Evolutionary conservation across 148 eudicot species (phyloP).

Genomic region (Chenopodium quinoa): DNA sequence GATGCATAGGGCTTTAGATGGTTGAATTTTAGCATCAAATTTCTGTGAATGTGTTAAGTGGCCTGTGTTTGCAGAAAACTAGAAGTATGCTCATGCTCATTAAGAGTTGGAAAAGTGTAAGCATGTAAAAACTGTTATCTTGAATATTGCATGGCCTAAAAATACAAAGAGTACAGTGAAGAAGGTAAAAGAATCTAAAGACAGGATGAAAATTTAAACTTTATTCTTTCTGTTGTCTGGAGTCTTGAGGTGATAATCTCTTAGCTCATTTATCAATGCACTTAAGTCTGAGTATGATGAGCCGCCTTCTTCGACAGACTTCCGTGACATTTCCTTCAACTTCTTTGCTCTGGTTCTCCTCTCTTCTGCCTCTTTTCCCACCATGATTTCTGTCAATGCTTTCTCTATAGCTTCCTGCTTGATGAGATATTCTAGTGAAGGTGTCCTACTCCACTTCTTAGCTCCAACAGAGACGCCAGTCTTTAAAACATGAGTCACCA

Average conservation of each 20-base stretch:
- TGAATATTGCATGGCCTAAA: too few species aligned
- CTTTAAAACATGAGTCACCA: constrained; percentile 23
- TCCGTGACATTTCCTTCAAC: constrained; percentile 30
- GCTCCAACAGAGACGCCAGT: constrained; percentile 30
- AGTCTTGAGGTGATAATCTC: neutral
- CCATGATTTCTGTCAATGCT: constrained; percentile 31
- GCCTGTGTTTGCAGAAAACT: too few species aligned
- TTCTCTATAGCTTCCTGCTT: constrained; percentile 18
- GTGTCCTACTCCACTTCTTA: constrained; percentile 11
- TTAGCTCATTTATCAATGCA: constrained; percentile 25
- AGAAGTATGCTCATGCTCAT: too few species aligned
- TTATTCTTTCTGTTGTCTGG: constrained; percentile 12
- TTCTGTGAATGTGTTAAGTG: too few species aligned
- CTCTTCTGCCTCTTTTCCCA: constrained; percentile 28
- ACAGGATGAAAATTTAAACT: neutral
- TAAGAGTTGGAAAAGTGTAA: too few species aligned
- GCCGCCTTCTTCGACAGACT: constrained; percentile 37
- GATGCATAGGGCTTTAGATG: neutral
- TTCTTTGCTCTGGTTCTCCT: constrained; percentile 25
- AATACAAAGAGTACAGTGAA: too few species aligned
- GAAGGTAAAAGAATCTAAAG: too few species aligned
- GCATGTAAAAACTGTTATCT: too few species aligned
- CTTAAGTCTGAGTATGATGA: constrained; percentile 29
- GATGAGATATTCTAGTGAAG: neutral
- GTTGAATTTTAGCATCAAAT: too few species aligned